A percentile compares a stretch with the other conserved stretches of the same genome.
Evolutionary conservation across 1,284 basidiomycete genomes (phyloP).

Genomic region (Cutaneotrichosporon dermatis): DNA sequence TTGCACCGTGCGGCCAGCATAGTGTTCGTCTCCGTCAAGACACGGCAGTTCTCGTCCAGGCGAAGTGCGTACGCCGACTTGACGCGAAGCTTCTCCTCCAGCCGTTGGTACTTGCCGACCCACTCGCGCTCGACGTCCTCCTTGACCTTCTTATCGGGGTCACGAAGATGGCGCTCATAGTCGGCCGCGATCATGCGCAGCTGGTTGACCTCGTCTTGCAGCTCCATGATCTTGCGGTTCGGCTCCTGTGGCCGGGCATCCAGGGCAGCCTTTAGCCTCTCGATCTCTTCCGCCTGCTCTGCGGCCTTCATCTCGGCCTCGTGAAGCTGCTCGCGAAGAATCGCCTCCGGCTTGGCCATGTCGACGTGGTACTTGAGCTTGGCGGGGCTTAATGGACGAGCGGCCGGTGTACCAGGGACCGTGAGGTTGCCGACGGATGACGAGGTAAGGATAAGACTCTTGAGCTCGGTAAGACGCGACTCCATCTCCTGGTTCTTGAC

Average conservation of each 20-base stretch:
- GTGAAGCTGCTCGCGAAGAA: slow-evolving; percentile 76
- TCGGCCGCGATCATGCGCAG: slow-evolving; percentile 44
- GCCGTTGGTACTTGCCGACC: slow-evolving; percentile 58
- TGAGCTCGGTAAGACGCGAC: slow-evolving; percentile 73
- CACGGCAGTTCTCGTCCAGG: slow-evolving; percentile 42
- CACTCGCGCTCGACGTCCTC: slow-evolving; percentile 80
- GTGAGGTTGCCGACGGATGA: slow-evolving; percentile 55
- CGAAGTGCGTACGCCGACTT: slow-evolving; percentile 45
- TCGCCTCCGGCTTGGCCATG: slow-evolving; percentile 76
- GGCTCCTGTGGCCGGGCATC: slow-evolving; percentile 39
- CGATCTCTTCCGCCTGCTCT: slow-evolving; percentile 72
- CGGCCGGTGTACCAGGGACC: slow-evolving; percentile 46
- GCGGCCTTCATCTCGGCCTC: slow-evolving; percentile 67
- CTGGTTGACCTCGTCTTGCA: slow-evolving; percentile 42
- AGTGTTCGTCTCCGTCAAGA: slow-evolving; percentile 35
- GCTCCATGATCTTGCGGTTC: slow-evolving; percentile 38
- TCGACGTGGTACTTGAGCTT: slow-evolving; percentile 60
- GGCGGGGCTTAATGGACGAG: slow-evolving; percentile 68
- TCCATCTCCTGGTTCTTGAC: slow-evolving; percentile 67
- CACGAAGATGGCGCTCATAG: slow-evolving; percentile 56
- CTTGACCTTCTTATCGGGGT: slow-evolving; percentile 64
- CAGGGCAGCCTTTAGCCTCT: slow-evolving; percentile 50
- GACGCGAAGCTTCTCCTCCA: slow-evolving; percentile 56
- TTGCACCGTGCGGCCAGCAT: slow-evolving; percentile 28
- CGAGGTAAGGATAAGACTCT: slow-evolving; percentile 79